phyloP scores from a whole-genome alignment of 495 filamentous ascomycete species.

The Talaromyces stipitatus region DNA sequence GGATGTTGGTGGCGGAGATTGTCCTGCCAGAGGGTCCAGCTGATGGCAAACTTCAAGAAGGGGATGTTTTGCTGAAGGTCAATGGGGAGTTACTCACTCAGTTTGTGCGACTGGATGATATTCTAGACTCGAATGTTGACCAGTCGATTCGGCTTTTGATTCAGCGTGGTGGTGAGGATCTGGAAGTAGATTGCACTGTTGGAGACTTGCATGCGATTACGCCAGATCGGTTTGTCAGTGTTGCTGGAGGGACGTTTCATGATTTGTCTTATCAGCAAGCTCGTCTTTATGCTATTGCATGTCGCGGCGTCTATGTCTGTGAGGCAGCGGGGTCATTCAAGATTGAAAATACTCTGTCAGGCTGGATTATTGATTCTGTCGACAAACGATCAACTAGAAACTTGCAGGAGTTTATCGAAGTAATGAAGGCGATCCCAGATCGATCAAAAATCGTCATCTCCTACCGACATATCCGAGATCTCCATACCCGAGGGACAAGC shows the following conservation, averaged over 20 bases:
- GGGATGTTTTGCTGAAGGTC: slow-evolving; percentile 91
- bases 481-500: slow-evolving; percentile 88
- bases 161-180: slow-evolving; percentile 79
- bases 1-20: slow-evolving; percentile 94
- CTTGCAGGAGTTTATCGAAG: slow-evolving; percentile 81
- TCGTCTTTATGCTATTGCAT: slow-evolving; percentile 83
- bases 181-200: slow-evolving; percentile 78
- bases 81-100: slow-evolving; percentile 92
- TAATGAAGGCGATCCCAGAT: slow-evolving; percentile 85
- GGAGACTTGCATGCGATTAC: slow-evolving; percentile 92
- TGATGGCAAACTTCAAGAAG: slow-evolving; percentile 78
- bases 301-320: slow-evolving; percentile 88
- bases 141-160: slow-evolving; percentile 65
- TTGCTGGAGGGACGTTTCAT: slow-evolving; percentile 90
- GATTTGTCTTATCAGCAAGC: slow-evolving; percentile 94
- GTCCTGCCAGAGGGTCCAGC: slow-evolving; percentile 87
- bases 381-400: slow-evolving; percentile 85
- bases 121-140: slow-evolving; percentile 83
- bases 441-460: slow-evolving; percentile 84
- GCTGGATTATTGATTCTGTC: slow-evolving; percentile 89
- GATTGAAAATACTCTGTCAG: slow-evolving; percentile 81
- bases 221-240: slow-evolving; percentile 89
- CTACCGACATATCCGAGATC: slow-evolving; percentile 89
- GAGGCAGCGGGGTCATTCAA: slow-evolving; percentile 93
- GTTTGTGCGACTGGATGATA: slow-evolving; percentile 88